A percentile compares a stretch with the other conserved stretches of the same genome.
These are phyloP conservation scores for Nymphaea colorata DNA, from an alignment of 164 flowering plant genomes.

Conservation along the genomic window DNA sequence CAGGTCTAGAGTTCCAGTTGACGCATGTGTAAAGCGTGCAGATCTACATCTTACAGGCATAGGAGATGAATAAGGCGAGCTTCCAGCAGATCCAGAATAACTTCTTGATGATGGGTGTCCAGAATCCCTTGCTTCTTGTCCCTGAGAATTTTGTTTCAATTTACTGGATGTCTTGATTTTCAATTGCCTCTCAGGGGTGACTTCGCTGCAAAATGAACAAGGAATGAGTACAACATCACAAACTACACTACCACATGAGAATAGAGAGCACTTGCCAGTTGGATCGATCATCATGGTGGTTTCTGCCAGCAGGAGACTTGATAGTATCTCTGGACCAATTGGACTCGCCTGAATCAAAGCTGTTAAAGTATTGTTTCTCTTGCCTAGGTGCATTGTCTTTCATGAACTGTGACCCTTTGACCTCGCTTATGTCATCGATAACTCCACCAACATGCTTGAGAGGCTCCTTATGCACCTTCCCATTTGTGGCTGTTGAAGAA, in stretches of 20 bases:
- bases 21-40: slow-evolving; percentile 25
- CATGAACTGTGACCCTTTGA: slow-evolving; percentile 12
- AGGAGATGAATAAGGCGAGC: slow-evolving; percentile 39
- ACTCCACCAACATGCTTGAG: slow-evolving; percentile 15
- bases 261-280: background rate
- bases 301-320: slow-evolving; percentile 37
- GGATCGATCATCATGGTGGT: slow-evolving; percentile 25
- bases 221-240: background rate
- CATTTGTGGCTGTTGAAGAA: slow-evolving; percentile 30
- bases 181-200: slow-evolving; percentile 41
- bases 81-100: slow-evolving; percentile 32
- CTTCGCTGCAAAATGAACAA: slow-evolving; percentile 13
- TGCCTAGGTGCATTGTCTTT: slow-evolving; percentile 15
- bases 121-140: slow-evolving; percentile 23
- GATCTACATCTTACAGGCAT: slow-evolving; percentile 16
- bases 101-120: slow-evolving; percentile 19
- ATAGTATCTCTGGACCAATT: background rate
- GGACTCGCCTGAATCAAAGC: slow-evolving; percentile 20
- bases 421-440: slow-evolving; percentile 2
- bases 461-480: slow-evolving; percentile 36
- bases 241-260: background rate
- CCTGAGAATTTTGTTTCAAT: slow-evolving; percentile 9
- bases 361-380: slow-evolving; percentile 23
- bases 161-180: slow-evolving; percentile 18
- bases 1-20: slow-evolving; percentile 23